A percentile compares a stretch with the other conserved stretches of the same genome.
These are phyloP conservation scores for Arabidopsis lyrata DNA, from an alignment of 441 rosid genomes.

Conservation along the genomic window DNA sequence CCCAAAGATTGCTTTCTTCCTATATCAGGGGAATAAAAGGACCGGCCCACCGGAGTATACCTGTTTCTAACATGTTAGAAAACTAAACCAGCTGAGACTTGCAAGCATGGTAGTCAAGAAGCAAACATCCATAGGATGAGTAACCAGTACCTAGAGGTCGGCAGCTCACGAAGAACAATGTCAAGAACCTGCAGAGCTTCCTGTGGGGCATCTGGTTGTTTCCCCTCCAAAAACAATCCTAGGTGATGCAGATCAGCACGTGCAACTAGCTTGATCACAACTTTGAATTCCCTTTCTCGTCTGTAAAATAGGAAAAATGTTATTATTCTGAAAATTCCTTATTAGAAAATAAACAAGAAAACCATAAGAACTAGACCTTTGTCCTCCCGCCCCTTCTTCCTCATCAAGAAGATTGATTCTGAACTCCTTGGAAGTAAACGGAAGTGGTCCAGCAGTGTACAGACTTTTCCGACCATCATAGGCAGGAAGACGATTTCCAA, in stretches of 20 bases:
- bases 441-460: constrained; percentile 93
- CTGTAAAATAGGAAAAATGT: constrained; percentile 49
- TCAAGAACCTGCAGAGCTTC: constrained; percentile 97
- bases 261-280: constrained; percentile 86
- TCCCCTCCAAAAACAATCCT: constrained; percentile 86
- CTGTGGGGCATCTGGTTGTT: constrained; percentile 94
- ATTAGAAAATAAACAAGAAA: not conserved
- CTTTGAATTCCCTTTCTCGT: constrained; percentile 79
- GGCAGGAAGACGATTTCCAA: constrained; percentile 90
- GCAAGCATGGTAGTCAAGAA: not conserved
- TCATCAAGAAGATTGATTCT: constrained; percentile 76
- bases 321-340: not conserved
- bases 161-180: constrained; percentile 95
- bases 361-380: constrained; percentile 53
- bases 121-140: constrained; percentile 32
- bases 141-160: constrained; percentile 65
- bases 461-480: constrained; percentile 97
- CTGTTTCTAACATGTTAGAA: constrained; percentile 49
- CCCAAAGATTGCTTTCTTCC: constrained; percentile 88
- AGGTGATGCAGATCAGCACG: constrained; percentile 92
- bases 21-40: constrained; percentile 85
- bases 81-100: constrained; percentile 27
- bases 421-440: constrained; percentile 80
- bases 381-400: constrained; percentile 88
- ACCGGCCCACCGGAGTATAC: constrained; percentile 90